Conservation (phyloP, 352 stramenopile species). For the Pythium chondricola region DNA sequence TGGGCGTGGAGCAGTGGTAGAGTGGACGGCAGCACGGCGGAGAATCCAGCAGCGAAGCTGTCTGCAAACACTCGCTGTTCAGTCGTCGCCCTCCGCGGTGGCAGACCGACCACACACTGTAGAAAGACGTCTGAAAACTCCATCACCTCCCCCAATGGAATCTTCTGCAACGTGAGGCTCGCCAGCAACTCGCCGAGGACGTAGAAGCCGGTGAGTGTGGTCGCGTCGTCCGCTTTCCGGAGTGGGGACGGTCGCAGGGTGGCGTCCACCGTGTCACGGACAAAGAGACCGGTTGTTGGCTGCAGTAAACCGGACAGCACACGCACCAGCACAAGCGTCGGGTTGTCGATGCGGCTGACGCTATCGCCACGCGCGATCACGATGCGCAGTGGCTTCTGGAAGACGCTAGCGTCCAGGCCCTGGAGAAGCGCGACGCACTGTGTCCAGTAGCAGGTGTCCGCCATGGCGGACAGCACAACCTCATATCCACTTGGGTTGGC, state of each 20-base stretch:
- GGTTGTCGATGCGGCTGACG: conserved; percentile 6
- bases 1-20: conserved; percentile 38
- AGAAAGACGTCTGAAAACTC: conserved; percentile 56
- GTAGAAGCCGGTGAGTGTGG: conserved; percentile 39
- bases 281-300: conserved; percentile 8
- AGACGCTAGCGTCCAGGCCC: conserved; percentile 3
- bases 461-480: conserved; percentile 5
- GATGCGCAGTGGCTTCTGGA: conserved; percentile 9
- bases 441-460: conserved; percentile 14
- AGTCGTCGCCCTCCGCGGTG: neutral
- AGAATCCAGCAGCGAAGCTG: conserved; percentile 51
- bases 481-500: no score
- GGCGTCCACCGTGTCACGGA: conserved; percentile 1
- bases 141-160: conserved; percentile 42
- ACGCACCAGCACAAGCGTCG: conserved; percentile 21
- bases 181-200: conserved; percentile 59
- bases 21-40: conserved; percentile 42
- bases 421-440: conserved; percentile 13
- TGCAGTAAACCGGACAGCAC: conserved; percentile 12
- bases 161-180: conserved; percentile 43
- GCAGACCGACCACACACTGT: conserved; percentile 25
- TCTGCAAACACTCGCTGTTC: conserved; percentile 10
- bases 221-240: neutral
- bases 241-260: conserved; percentile 11
- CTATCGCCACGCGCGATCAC: conserved; percentile 6